Percentiles rank a stretch among this genome's conserved stretches.
phyloP scores from a whole-genome alignment of 78 protist species.

The Dictyostelium purpureum region DNA sequence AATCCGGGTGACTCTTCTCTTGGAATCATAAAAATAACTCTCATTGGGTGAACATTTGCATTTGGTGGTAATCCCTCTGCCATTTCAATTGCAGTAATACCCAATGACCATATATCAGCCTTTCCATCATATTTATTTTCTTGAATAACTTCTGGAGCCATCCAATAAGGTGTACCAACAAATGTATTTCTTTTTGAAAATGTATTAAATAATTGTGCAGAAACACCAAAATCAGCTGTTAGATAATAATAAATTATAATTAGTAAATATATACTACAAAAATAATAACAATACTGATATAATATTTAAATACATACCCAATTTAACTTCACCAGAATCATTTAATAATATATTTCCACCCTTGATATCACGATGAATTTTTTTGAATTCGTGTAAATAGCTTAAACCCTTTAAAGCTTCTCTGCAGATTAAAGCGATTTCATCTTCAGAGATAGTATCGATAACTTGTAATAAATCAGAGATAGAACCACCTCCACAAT shows the following conservation, averaged over 20 bases:
- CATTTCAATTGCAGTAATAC: slow-evolving; percentile 92
- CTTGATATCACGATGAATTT: slow-evolving; percentile 98
- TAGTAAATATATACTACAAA: slow-evolving; percentile 92
- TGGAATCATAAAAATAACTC: slow-evolving; percentile 90
- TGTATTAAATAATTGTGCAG: slow-evolving; percentile 82
- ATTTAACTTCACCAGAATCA: slow-evolving; percentile 93
- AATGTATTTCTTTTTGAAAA: slow-evolving; percentile 90
- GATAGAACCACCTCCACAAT: slow-evolving; percentile 94
- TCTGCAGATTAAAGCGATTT: slow-evolving; percentile 90
- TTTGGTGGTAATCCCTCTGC: slow-evolving; percentile 90
- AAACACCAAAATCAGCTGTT: slow-evolving; percentile 80
- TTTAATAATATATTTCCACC: slow-evolving; percentile 94
- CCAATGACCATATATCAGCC: slow-evolving; percentile 93
- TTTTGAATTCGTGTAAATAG: slow-evolving; percentile 76
- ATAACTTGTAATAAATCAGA: slow-evolving; percentile 82
- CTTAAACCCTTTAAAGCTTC: slow-evolving; percentile 86
- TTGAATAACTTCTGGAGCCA: slow-evolving; percentile 89
- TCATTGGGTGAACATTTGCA: slow-evolving; percentile 88
- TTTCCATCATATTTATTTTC: slow-evolving; percentile 78
- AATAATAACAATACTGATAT: slow-evolving; percentile 7
- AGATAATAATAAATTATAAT: neutral
- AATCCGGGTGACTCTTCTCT: slow-evolving; percentile 86
- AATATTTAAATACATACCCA: slow-evolving; percentile 43
- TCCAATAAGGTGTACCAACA: slow-evolving; percentile 96
- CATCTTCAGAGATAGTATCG: slow-evolving; percentile 77